A percentile compares a stretch with the other conserved stretches of the same genome.
Evolutionary conservation across 164 flowering plant genomes (phyloP).

Genomic region (Nymphaea thermarum): DNA sequence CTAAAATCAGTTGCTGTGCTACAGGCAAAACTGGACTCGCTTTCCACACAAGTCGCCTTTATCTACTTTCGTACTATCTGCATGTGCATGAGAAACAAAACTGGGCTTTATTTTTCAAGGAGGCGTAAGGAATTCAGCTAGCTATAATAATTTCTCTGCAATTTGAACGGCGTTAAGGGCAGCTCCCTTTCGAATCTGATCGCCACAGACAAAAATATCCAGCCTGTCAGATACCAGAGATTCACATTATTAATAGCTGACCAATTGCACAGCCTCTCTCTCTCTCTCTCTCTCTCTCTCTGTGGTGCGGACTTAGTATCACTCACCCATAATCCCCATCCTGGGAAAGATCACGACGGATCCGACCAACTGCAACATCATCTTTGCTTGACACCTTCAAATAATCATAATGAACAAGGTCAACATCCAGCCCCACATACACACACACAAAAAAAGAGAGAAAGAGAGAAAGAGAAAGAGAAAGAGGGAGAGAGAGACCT

Average conservation of each 20-base stretch:
- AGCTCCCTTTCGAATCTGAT: slow-evolving; percentile 97
- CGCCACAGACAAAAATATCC: slow-evolving; percentile 95
- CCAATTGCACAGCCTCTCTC: background rate
- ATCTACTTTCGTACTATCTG: too few relatives aligned
- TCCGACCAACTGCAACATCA: slow-evolving; percentile 95
- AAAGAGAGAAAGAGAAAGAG: background rate
- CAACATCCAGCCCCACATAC: background rate
- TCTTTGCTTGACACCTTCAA: slow-evolving; percentile 66
- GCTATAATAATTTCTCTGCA: slow-evolving; percentile 73
- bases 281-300: background rate
- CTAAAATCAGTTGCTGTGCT: too few relatives aligned
- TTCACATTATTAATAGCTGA: background rate
- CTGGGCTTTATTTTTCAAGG: too few relatives aligned
- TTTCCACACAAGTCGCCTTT: too few relatives aligned
- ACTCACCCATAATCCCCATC: slow-evolving; percentile 81
- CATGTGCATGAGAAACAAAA: too few relatives aligned
- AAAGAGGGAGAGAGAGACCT: slow-evolving; percentile 18
- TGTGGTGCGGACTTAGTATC: background rate
- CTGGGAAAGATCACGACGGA: slow-evolving; percentile 77
- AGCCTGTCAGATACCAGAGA: slow-evolving; percentile 33
- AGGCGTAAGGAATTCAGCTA: background rate
- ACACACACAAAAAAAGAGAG: background rate
- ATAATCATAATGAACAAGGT: background rate
- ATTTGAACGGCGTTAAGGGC: slow-evolving; percentile 96
- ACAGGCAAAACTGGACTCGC: too few relatives aligned